A percentile compares a stretch with the other conserved stretches of the same genome.
Evolutionary conservation across 2,329 filamentous ascomycete species (phyloP).

Genomic region (Fusarium sp.): DNA sequence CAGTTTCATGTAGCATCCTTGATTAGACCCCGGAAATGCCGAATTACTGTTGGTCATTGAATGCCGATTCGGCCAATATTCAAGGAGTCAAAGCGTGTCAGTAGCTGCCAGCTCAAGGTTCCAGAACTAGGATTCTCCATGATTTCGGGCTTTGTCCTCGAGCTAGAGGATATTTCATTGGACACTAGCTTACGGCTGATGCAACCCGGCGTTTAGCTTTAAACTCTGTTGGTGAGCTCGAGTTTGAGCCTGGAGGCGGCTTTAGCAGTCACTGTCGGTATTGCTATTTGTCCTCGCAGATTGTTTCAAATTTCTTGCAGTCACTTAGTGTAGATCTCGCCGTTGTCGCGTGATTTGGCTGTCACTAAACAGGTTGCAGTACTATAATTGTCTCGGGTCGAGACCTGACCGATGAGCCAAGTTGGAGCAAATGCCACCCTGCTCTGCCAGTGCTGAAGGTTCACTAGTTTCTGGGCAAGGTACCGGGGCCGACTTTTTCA

Average conservation of each 20-base stretch:
- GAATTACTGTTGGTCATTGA: not conserved
- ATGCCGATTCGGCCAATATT: not conserved
- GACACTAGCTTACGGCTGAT: not conserved
- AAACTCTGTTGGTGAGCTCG: slow-evolving; percentile 15
- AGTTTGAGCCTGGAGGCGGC: not conserved
- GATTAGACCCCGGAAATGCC: not conserved
- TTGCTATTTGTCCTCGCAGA: not conserved
- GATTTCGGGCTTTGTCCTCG: not conserved
- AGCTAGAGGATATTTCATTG: not conserved
- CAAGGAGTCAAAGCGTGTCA: slow-evolving; percentile 3
- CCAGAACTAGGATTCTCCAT: slow-evolving; percentile 6
- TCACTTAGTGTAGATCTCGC: not conserved
- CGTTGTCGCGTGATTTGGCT: not conserved
- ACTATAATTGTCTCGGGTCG: not conserved
- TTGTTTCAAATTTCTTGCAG: slow-evolving; percentile 1
- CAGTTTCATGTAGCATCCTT: not conserved
- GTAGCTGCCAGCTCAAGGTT: not conserved
- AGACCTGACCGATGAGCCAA: not conserved
- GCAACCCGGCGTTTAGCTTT: slow-evolving; percentile 3
- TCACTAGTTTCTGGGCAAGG: not conserved
- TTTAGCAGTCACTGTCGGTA: not conserved
- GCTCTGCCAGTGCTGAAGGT: not conserved
- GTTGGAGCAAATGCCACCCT: too few species aligned
- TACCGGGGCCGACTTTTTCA: slow-evolving; percentile 1
- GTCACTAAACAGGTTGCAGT: too few species aligned